Base-by-base conservation (phyloP, 192 early-diverging fungal genomes). In the Umbelopsis sp. region DNA sequence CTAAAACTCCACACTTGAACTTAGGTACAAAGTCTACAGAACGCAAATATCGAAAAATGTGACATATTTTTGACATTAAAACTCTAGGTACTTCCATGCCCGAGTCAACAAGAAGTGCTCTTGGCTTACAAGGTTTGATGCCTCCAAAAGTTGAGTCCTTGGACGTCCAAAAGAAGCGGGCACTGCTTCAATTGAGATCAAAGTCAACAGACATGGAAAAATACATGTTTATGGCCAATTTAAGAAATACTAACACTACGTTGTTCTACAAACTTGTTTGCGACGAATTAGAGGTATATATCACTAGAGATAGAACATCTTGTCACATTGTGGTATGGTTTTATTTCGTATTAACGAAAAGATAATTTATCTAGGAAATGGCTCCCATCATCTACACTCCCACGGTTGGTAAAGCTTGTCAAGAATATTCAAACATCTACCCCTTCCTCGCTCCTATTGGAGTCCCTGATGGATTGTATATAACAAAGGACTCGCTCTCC, bases 261-360 rank as follows among this genome's bases (percentile, higher is more conserved):
- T 85, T 97, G 70, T 97, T 96, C 78, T 97, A 97, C 75, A 86
- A 87, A 37, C 58, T 94, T 52, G 78, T 96, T 49, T 80, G 89
- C 69, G 84, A 90, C 33, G 84, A 97, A 67, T 84, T 93, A 25
- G 90, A 91, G 79, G 89, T 88, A 81, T 74, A 64, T 52, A 41
- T 41, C 37, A 10, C 37, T 41, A 41, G 7, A 41, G 37, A 6
- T 16, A 45, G 3, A 52, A 66, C 22, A 74, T 68, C n/a, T 74
- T 53, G 52, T 53, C 67, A 55, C 21, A 55, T 22, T 23, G 44
- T 33, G 4, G 0, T 20, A 12, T 21, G 22, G 8, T 25, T 30
- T 30, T 1, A 52, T 7, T n/a, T 22, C 25, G 25, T 13, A 5
- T 4, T 52, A 13, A 23, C 21, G 33, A 44, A 69, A 41, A 45